Evolutionary conservation across 345 rosid species (phyloP).

Genomic region (Acer yangbiense): DNA sequence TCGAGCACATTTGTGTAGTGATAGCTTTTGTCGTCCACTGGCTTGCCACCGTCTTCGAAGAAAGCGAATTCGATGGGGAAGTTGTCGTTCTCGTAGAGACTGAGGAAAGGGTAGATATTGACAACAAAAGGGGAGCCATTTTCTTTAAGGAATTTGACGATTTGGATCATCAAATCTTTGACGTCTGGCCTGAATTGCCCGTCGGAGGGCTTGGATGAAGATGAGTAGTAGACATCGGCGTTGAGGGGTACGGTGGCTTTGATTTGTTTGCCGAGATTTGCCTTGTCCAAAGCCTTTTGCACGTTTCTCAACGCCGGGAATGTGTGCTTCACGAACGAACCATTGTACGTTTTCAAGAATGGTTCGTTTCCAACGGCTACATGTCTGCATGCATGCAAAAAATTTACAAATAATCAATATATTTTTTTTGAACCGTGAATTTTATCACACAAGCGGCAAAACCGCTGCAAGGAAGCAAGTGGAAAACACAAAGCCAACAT

Average conservation of each 20-base stretch:
- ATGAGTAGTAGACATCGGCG: slow-evolving; percentile 74
- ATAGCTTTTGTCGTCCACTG: slow-evolving; percentile 38
- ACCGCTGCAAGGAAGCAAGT: too few species aligned
- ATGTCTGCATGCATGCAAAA: slow-evolving; percentile 30
- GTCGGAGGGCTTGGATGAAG: slow-evolving; percentile 56
- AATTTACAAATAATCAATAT: too few species aligned
- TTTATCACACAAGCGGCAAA: too few species aligned
- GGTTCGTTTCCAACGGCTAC: too few species aligned
- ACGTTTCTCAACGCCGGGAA: slow-evolving; percentile 72
- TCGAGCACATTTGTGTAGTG: slow-evolving; percentile 69
- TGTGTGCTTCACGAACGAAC: slow-evolving; percentile 37
- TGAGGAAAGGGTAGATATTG: slow-evolving; percentile 53
- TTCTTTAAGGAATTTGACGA: slow-evolving; percentile 39
- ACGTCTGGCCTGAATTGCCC: slow-evolving; percentile 59
- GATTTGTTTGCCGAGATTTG: slow-evolving; percentile 52
- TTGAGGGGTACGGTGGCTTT: slow-evolving; percentile 71
- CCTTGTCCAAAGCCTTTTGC: slow-evolving; percentile 65
- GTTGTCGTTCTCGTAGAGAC: slow-evolving; percentile 53
- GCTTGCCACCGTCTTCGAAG: slow-evolving; percentile 33
- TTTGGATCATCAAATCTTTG: slow-evolving; percentile 40
- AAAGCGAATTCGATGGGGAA: slow-evolving; percentile 77
- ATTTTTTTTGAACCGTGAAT: too few species aligned
- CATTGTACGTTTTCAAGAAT: slow-evolving; percentile 57
- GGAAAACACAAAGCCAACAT: too few species aligned
- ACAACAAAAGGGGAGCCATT: too few species aligned